phyloP scores from a whole-genome alignment of 73 alveolate genomes.

The Paraurostyla sp. region DNA sequence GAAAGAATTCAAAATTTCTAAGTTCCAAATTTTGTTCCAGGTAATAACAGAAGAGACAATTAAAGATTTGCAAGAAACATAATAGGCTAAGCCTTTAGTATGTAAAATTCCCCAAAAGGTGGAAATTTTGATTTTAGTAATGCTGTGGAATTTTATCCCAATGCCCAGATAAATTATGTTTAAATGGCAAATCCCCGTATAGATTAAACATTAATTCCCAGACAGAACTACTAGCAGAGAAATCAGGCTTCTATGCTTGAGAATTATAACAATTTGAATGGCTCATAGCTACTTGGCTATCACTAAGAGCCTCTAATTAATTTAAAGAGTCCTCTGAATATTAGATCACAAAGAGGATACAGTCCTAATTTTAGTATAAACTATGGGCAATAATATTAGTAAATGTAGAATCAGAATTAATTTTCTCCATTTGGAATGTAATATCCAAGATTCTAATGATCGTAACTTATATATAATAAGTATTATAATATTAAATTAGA shows the following conservation, averaged over 20 bases:
- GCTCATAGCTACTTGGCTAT: constrained; percentile 8
- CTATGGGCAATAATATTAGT: neutral
- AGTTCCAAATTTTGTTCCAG: neutral
- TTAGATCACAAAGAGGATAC: neutral
- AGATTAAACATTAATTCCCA: neutral
- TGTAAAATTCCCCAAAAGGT: neutral
- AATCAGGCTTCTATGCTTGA: neutral
- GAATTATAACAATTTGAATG: neutral
- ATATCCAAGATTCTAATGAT: neutral
- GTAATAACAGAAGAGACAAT: neutral
- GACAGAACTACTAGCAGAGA: neutral
- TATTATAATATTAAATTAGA: too few species aligned
- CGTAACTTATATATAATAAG: neutral
- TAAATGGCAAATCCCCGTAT: neutral
- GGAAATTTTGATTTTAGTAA: neutral
- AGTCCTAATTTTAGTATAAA: constrained; percentile 16
- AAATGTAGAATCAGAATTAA: too few species aligned
- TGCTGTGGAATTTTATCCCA: neutral
- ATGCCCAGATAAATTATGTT: neutral
- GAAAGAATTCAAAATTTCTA: neutral
- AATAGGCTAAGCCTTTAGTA: neutral
- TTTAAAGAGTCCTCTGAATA: neutral
- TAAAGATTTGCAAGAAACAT: neutral
- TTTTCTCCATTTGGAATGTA: neutral
- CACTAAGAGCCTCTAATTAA: constrained; percentile 20